Percentiles rank a stretch among this genome's conserved stretches.
Evolutionary conservation across 106 monocot species (phyloP).

Genomic region (Amphibolis antarctica): DNA sequence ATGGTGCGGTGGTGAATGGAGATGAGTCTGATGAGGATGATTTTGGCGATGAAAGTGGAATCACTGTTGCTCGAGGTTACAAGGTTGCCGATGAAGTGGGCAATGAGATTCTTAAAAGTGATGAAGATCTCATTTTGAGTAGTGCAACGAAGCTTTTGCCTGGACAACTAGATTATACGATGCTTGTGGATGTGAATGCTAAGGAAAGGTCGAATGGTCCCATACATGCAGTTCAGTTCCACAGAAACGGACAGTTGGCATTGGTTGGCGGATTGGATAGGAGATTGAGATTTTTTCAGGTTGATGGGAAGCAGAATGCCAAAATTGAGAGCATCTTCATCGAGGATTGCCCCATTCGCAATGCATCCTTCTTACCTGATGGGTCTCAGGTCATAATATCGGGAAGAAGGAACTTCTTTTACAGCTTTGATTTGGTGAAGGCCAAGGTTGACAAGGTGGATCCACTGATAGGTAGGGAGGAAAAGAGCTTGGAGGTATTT

Average conservation of each 20-base stretch:
- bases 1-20: constrained; percentile 2
- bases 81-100: constrained; percentile 8
- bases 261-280: constrained; percentile 49
- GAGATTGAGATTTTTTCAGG: constrained; percentile 65
- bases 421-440: constrained; percentile 71
- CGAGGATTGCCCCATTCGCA: constrained; percentile 63
- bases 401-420: constrained; percentile 81
- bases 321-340: constrained; percentile 64
- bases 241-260: constrained; percentile 69
- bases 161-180: constrained; percentile 58
- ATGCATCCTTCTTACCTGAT: constrained; percentile 75
- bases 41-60: constrained; percentile 30
- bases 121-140: constrained; percentile 44
- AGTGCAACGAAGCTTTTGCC: constrained; percentile 47
- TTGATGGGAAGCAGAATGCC: constrained; percentile 78
- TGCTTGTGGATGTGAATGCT: constrained; percentile 57
- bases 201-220: constrained; percentile 54
- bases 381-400: constrained; percentile 72
- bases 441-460: constrained; percentile 56
- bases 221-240: constrained; percentile 77
- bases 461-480: constrained; percentile 66
- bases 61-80: constrained; percentile 25
- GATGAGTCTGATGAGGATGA: constrained; percentile 16
- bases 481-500: constrained; percentile 75
- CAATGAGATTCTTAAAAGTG: constrained; percentile 39